Percentiles rank a stretch among this genome's conserved stretches.
Conservation (phyloP, 2,329 filamentous ascomycete species). For the Colletotrichum truncatum region DNA sequence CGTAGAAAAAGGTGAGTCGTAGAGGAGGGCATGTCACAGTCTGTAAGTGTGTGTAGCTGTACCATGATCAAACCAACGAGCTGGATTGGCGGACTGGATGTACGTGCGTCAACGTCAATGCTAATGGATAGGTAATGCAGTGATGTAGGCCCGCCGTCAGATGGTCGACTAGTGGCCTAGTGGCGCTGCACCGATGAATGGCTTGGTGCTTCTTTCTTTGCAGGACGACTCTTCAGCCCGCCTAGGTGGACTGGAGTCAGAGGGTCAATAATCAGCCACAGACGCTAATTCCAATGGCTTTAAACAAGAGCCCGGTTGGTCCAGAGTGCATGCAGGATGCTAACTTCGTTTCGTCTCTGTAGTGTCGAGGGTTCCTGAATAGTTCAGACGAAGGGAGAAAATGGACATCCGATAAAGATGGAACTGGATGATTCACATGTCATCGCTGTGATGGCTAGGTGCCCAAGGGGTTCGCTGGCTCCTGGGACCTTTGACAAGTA, state of each 20-base stretch:
- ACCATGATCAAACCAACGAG: not conserved
- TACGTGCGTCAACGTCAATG: constrained; percentile 23
- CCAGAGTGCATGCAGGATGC: constrained; percentile 10
- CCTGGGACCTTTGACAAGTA: too few relatives aligned
- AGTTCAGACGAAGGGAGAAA: constrained; percentile 19
- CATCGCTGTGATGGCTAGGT: too few relatives aligned
- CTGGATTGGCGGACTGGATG: constrained; percentile 1
- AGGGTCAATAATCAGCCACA: not conserved
- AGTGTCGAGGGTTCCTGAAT: not conserved
- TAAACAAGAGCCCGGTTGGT: not conserved
- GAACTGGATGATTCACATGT: not conserved
- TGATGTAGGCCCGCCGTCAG: constrained; percentile 12
- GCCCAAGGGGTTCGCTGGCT: too few relatives aligned
- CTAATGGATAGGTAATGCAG: constrained; percentile 11
- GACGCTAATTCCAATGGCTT: not conserved
- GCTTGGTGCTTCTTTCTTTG: not conserved
- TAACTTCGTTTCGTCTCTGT: constrained; percentile 26
- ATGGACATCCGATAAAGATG: constrained; percentile 3
- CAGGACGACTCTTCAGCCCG: not conserved
- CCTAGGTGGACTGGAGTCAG: not conserved
- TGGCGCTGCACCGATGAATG: not conserved
- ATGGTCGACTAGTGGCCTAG: too few relatives aligned
- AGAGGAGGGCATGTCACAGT: not conserved
- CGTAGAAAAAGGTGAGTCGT: not conserved
- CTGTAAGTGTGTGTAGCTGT: not conserved